Evolutionary conservation across 768 basidiomycete species (phyloP).

Genomic region (Boletus pseudo-olivaceus): DNA sequence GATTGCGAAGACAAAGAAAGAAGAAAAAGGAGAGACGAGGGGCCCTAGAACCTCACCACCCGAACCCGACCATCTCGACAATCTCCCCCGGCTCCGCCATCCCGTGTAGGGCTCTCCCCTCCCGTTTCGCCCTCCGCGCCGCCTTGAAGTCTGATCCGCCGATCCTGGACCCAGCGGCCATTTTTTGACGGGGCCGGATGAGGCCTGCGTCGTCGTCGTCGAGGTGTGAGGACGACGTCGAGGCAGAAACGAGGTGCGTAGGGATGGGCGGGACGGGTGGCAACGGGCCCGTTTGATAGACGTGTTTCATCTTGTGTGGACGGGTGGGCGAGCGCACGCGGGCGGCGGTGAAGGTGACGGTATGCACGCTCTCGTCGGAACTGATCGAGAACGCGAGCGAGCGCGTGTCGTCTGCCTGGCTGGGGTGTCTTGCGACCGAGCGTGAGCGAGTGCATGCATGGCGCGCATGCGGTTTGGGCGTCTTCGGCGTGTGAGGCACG

Average conservation of each 20-base stretch:
- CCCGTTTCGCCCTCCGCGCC: slow-evolving; percentile 25
- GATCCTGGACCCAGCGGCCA: slow-evolving; percentile 23
- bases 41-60: background rate
- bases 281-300: slow-evolving; percentile 20
- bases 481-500: background rate
- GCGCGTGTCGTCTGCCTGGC: slow-evolving; percentile 18
- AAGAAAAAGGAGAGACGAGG: background rate
- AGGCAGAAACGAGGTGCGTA: slow-evolving; percentile 1
- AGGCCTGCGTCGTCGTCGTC: slow-evolving; percentile 16
- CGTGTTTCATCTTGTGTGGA: slow-evolving; percentile 8
- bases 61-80: slow-evolving; percentile 32
- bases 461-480: background rate
- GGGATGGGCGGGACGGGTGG: slow-evolving; percentile 27
- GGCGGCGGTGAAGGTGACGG: slow-evolving; percentile 16
- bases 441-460: slow-evolving; percentile 4
- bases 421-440: background rate
- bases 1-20: background rate
- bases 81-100: slow-evolving; percentile 16
- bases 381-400: slow-evolving; percentile 26
- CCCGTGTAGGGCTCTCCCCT: slow-evolving; percentile 8
- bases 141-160: slow-evolving; percentile 31
- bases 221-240: background rate
- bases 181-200: slow-evolving; percentile 18
- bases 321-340: slow-evolving; percentile 15
- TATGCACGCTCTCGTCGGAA: slow-evolving; percentile 27